A percentile compares a stretch with the other conserved stretches of the same genome.
Evolutionary conservation across 352 stramenopile genomes (phyloP).

Genomic region (Phytophthora meadii): DNA sequence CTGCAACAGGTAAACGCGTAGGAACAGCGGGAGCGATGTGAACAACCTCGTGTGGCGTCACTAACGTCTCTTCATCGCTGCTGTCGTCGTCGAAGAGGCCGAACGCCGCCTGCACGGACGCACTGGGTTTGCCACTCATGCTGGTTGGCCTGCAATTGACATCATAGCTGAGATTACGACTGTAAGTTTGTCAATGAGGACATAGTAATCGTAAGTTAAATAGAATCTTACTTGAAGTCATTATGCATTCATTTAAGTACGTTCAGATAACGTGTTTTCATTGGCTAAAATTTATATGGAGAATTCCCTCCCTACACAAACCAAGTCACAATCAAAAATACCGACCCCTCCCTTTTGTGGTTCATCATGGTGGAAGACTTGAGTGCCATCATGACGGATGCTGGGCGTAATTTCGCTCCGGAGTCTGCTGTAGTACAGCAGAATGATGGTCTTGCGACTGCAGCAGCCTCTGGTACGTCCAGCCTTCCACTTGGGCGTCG

Average conservation of each 20-base stretch:
- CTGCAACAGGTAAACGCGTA: neutral
- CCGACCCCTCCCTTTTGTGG: slow-evolving; percentile 33
- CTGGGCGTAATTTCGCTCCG: slow-evolving; percentile 8
- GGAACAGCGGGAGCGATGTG: slow-evolving; percentile 20
- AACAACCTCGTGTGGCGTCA: slow-evolving; percentile 33
- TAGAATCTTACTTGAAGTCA: too few relatives aligned
- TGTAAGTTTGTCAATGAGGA: too few relatives aligned
- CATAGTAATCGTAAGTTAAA: too few relatives aligned
- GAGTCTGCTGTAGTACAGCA: slow-evolving; percentile 3
- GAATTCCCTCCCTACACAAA: slow-evolving; percentile 10
- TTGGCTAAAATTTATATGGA: too few relatives aligned
- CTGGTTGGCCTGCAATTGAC: slow-evolving; percentile 14
- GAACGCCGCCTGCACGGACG: slow-evolving; percentile 74
- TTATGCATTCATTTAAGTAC: neutral
- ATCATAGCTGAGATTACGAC: too few relatives aligned
- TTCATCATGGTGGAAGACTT: slow-evolving; percentile 27
- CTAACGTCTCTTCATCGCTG: slow-evolving; percentile 58
- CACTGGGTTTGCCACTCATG: slow-evolving; percentile 44
- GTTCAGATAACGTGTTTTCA: too few relatives aligned
- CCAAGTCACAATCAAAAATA: slow-evolving; percentile 14
- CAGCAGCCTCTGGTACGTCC: slow-evolving; percentile 1
- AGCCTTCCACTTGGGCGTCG: slow-evolving; percentile 42
- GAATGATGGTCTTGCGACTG: slow-evolving; percentile 24
- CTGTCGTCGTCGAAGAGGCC: slow-evolving; percentile 86
- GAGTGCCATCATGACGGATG: slow-evolving; percentile 5